Evolutionary conservation across 2,329 filamentous ascomycete genomes (phyloP), one percentile per base, ranked within the genome.

Genomic region (Ceratocystis lukuohia): DNA sequence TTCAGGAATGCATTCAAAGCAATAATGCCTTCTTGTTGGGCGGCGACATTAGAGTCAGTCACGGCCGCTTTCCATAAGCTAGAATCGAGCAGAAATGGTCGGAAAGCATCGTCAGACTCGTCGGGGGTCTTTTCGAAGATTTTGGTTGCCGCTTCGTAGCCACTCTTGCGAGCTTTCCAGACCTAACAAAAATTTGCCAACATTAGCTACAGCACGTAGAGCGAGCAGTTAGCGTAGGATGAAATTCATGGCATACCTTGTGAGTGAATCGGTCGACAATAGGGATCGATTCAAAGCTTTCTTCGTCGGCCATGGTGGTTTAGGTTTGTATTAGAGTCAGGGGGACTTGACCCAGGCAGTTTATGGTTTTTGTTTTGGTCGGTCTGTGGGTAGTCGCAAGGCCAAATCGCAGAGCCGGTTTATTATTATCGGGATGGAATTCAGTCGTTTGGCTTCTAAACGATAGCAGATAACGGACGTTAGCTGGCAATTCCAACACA

Each of bases 131-230:
- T 80, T 74, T 91, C 87, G 75, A 99, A 97, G 71, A 87, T 84
- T 75, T 94, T 92, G 50, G 88, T 84, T 22, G 91, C 92, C 71
- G 94, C 91, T 80, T 99, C 94, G 74, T 97, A 99, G 65, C 87
- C 94, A 73, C 85, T 86, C 78, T 99, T 99, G 73, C 94, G 85
- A 53, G 96, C 92, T 82, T 99, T 99, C 94, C 94, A 99, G 73
- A 89, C 84, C 88, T 89, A 64, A 1, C 37, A 66, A 25, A 41
- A 7, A 7, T 8, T 44, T 41, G 12, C 10, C 37, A 41, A 10
- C 12, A 50, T 65, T 25, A 65, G 64, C 33, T 2, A 41, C 12
- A 7, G 28, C 20, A 15, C 48, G 17, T 41, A 12, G 25, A 7
- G n/a, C 22, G 22, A 17, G 10, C 1, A 20, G 10, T 65, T 22